Evolutionary conservation across 768 basidiomycete species (phyloP).

Genomic region (Hortiboletus campestris): DNA sequence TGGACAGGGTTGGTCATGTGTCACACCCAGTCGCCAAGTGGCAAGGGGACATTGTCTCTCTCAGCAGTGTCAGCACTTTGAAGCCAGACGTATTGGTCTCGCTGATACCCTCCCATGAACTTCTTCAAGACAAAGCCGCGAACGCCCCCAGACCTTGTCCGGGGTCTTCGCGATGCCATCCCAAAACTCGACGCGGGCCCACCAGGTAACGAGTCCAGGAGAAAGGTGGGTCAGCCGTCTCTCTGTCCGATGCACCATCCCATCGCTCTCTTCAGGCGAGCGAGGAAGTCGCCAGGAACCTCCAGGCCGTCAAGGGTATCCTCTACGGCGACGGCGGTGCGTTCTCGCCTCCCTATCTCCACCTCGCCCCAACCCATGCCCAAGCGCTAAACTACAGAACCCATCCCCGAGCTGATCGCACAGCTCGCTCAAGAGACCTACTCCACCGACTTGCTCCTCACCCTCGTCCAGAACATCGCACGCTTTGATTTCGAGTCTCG

Average conservation of each 20-base stretch:
- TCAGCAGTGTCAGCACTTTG: background rate
- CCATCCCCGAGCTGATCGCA: constrained; percentile 84
- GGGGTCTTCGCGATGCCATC: constrained; percentile 75
- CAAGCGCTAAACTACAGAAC: constrained; percentile 45
- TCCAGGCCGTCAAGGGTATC: constrained; percentile 86
- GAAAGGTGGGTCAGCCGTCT: constrained; percentile 60
- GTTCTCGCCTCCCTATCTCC: constrained; percentile 20
- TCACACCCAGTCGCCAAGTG: constrained; percentile 10
- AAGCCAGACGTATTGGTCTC: background rate
- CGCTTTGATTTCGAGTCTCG: constrained; percentile 94
- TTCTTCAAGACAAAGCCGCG: constrained; percentile 93
- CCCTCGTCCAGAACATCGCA: constrained; percentile 77
- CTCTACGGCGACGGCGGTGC: constrained; percentile 86
- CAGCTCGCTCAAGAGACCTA: constrained; percentile 97
- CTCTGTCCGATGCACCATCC: background rate
- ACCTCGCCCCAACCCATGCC: constrained; percentile 3
- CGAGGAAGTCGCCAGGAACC: constrained; percentile 86
- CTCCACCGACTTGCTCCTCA: constrained; percentile 79
- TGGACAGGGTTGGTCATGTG: constrained; percentile 11
- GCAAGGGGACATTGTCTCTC: background rate
- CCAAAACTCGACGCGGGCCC: constrained; percentile 71
- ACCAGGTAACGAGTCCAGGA: constrained; percentile 70
- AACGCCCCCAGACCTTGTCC: constrained; percentile 85
- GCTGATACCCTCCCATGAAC: constrained; percentile 60
- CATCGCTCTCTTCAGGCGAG: constrained; percentile 53